Evolutionary conservation across 2,329 filamentous ascomycete genomes (phyloP).

Genomic region (Aspergillus sp.): DNA sequence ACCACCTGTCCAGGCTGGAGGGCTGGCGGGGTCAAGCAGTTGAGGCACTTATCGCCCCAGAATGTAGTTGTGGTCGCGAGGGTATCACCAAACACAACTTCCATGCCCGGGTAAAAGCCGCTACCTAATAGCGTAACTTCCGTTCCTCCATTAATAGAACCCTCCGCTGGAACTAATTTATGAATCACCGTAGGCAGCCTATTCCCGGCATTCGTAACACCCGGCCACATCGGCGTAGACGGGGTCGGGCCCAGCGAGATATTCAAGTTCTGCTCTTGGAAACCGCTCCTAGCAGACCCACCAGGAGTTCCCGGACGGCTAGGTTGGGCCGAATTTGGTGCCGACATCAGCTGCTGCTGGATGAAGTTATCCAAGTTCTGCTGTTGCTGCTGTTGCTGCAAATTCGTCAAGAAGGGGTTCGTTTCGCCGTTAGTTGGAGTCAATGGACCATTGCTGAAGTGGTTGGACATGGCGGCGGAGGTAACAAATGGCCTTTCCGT

Average conservation of each 20-base stretch:
- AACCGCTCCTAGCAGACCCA: slow-evolving; percentile 44
- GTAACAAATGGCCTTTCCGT: slow-evolving; percentile 50
- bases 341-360: slow-evolving; percentile 67
- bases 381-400: slow-evolving; percentile 56
- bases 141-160: slow-evolving; percentile 77
- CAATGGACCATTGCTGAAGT: slow-evolving; percentile 61
- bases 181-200: slow-evolving; percentile 66
- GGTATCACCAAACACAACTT: slow-evolving; percentile 79
- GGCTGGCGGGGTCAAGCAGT: slow-evolving; percentile 74
- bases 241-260: slow-evolving; percentile 44
- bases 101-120: slow-evolving; percentile 74
- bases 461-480: slow-evolving; percentile 41
- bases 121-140: slow-evolving; percentile 84
- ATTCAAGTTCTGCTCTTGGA: slow-evolving; percentile 35
- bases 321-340: slow-evolving; percentile 68
- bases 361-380: slow-evolving; percentile 66
- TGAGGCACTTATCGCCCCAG: slow-evolving; percentile 77
- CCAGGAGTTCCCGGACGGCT: slow-evolving; percentile 77
- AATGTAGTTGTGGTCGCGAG: slow-evolving; percentile 72
- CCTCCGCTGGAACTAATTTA: slow-evolving; percentile 80
- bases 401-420: slow-evolving; percentile 57
- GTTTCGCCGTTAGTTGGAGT: slow-evolving; percentile 67
- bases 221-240: slow-evolving; percentile 53
- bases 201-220: slow-evolving; percentile 52
- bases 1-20: slow-evolving; percentile 66